Evolutionary conservation across 2,329 filamentous ascomycete species (phyloP), one percentile per base, ranked within the genome.

Genomic region (Epichloe amarillans): DNA sequence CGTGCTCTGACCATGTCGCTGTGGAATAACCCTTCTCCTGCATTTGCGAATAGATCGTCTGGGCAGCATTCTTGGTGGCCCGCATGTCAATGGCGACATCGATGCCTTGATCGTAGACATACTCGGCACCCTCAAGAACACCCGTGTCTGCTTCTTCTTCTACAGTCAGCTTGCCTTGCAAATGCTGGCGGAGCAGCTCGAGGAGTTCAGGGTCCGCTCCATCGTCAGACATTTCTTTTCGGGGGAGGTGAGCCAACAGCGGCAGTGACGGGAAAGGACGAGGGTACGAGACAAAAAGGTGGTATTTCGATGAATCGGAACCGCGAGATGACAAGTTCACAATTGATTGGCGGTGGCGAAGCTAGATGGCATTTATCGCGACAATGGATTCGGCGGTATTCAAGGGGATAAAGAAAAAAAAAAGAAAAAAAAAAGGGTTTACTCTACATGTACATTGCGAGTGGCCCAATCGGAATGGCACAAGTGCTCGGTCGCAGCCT

Each of bases 31-130:
- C 71, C 62, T 88, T 88, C 64, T 82, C 76, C 65, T 88, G 79
- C 88, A 98, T 97, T 64, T 87, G 77, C 10, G 74, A 68, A 68
- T 86, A 84, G 58, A 98, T 91, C 47, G 73, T 78, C 54, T 82
- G 79, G 12, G 93, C 93, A 0, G 94, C 91, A 35, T 76, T 76
- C 67, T 93, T 94, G 49, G 86, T 90, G 47, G 85, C 82, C 51
- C 79, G 76, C 74, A 90, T 89, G 62, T 91, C 86, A 42, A 98
- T 73, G 11, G 88, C 87, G 36, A 98, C 88, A 64, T 98, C 93
- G 64, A 95, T 89, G 55, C 88, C 80, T 68, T 96, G 93, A 70
- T 95, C 82, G 69, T 86, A 95, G 61, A 97, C 83, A 69, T 84
- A 87, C 67, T 95, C 83, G 43, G 90, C 90, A 55, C 82, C 79